Percentiles rank a stretch among this genome's conserved stretches.
Conservation (phyloP, 257 asterid genomes). For the Mentha longifolia region DNA sequence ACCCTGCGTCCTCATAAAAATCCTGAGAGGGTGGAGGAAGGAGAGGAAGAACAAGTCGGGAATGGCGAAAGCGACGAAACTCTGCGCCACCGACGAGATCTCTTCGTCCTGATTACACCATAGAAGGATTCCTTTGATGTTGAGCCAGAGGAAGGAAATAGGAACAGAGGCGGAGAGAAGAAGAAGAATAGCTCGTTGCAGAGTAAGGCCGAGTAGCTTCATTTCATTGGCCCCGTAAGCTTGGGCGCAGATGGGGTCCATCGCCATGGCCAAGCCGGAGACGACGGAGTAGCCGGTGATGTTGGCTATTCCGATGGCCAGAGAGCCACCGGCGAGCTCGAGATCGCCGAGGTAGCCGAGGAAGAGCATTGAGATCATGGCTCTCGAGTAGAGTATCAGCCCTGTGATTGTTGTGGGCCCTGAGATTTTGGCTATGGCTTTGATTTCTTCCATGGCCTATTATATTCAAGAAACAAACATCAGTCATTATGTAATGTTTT, state of each 20-base stretch:
- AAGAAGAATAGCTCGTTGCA: conserved; percentile 79
- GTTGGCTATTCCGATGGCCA: conserved; percentile 83
- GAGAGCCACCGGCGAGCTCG: conserved; percentile 87
- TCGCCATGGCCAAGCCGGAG: conserved; percentile 94
- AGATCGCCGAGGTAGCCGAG: conserved; percentile 93
- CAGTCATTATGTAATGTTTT: neutral
- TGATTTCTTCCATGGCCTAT: conserved; percentile 77
- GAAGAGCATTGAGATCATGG: conserved; percentile 94
- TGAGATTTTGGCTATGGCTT: conserved; percentile 75
- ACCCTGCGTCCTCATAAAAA: conserved; percentile 69
- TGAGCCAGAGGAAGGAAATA: conserved; percentile 76
- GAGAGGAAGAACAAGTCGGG: conserved; percentile 86
- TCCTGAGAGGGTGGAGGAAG: conserved; percentile 70
- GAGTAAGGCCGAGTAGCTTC: conserved; percentile 82
- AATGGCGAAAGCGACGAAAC: conserved; percentile 68
- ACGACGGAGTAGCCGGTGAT: conserved; percentile 91
- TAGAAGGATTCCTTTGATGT: conserved; percentile 64
- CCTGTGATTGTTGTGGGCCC: conserved; percentile 81
- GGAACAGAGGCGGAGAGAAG: conserved; percentile 75
- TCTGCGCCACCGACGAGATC: conserved; percentile 72
- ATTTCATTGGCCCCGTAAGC: conserved; percentile 86
- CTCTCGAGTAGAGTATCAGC: conserved; percentile 68
- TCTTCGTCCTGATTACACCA: conserved; percentile 83
- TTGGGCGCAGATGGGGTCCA: conserved; percentile 97
- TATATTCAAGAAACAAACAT: neutral